phyloP scores from a whole-genome alignment of 768 basidiomycete genomes.

The Lentinula sp. region DNA sequence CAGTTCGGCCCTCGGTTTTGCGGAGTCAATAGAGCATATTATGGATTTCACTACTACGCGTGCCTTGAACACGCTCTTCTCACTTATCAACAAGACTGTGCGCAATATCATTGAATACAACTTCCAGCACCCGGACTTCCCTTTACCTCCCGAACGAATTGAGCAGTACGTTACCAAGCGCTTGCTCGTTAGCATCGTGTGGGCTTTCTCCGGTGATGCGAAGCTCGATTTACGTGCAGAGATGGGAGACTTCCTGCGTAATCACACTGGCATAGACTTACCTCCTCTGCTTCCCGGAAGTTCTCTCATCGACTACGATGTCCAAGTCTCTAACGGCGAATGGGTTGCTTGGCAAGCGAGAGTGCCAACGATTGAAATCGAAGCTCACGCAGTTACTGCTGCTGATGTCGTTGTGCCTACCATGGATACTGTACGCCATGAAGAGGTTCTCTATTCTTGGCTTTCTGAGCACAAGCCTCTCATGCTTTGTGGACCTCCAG shows the following conservation, averaged over 20 bases:
- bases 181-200: constrained; percentile 86
- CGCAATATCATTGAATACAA: constrained; percentile 95
- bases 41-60: constrained; percentile 96
- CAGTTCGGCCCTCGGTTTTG: constrained; percentile 68
- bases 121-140: constrained; percentile 91
- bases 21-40: constrained; percentile 88
- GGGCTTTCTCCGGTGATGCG: constrained; percentile 98
- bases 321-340: constrained; percentile 76
- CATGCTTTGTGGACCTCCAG: constrained; percentile 98
- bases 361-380: constrained; percentile 94
- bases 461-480: constrained; percentile 97
- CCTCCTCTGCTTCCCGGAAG: constrained; percentile 69
- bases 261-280: constrained; percentile 84
- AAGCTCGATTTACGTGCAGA: constrained; percentile 83
- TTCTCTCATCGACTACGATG: constrained; percentile 94
- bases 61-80: constrained; percentile 93
- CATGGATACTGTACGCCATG: constrained; percentile 96
- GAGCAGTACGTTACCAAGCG: constrained; percentile 91
- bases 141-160: constrained; percentile 73
- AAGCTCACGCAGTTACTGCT: constrained; percentile 92
- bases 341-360: constrained; percentile 91
- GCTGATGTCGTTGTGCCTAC: constrained; percentile 97
- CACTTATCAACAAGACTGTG: constrained; percentile 91
- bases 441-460: constrained; percentile 98
- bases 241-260: constrained; percentile 82